A percentile compares a stretch with the other conserved stretches of the same genome.
Evolutionary conservation across 108 stramenopile genomes (phyloP).

Genomic region (Conticribra weissflogii): DNA sequence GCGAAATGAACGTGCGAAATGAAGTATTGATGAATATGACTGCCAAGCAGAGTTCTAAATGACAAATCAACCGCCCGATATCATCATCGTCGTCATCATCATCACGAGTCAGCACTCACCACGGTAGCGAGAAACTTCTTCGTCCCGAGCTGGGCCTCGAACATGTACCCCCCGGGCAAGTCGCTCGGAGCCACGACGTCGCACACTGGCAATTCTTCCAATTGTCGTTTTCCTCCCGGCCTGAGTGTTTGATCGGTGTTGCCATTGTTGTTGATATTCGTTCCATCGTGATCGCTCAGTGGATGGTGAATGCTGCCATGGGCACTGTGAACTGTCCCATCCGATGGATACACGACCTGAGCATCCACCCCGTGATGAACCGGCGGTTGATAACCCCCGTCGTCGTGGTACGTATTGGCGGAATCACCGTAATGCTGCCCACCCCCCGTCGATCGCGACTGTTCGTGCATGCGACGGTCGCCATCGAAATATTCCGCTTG

Average conservation of each 20-base stretch:
- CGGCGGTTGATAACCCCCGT: background rate
- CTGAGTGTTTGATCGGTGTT: too few species aligned
- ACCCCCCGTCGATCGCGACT: conserved; percentile 6
- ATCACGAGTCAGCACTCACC: background rate
- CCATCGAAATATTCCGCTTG: conserved; percentile 18
- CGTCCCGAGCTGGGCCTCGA: conserved; percentile 52
- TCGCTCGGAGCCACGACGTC: conserved; percentile 67
- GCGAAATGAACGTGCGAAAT: too few species aligned
- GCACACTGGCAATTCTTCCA: conserved; percentile 34
- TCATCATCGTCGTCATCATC: too few species aligned
- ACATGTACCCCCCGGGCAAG: conserved; percentile 55
- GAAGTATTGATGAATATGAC: too few species aligned
- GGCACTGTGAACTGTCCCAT: background rate
- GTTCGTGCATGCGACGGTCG: conserved; percentile 12
- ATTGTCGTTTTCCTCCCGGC: conserved; percentile 2
- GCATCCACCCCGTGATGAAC: conserved; percentile 6
- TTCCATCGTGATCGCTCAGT: too few species aligned
- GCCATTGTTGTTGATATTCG: too few species aligned
- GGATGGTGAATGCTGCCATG: too few species aligned
- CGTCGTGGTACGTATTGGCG: too few species aligned
- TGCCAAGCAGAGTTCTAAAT: too few species aligned
- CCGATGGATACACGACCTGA: conserved; percentile 1
- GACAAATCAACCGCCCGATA: too few species aligned
- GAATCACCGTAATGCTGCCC: too few species aligned
- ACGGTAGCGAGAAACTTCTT: conserved; percentile 60